These are phyloP conservation scores for Leccinellum rugosiceps DNA, from an alignment of 768 basidiomycete species.

Conservation along the genomic window DNA sequence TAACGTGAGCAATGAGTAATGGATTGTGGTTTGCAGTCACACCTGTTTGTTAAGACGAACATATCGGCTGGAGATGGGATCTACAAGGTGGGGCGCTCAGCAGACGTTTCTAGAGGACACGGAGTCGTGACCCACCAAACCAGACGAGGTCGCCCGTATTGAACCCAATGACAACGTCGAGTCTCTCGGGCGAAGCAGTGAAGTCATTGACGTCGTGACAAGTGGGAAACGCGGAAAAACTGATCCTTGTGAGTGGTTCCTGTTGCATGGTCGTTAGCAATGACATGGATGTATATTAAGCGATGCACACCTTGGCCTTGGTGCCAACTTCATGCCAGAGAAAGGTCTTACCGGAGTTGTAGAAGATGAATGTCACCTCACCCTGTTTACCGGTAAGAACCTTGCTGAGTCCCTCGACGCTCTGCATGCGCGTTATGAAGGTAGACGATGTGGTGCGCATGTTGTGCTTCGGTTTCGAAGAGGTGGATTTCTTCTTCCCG, in stretches of 20 bases:
- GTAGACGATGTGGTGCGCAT: conserved; percentile 89
- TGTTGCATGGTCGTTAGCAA: conserved; percentile 31
- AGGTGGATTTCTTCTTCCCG: conserved; percentile 59
- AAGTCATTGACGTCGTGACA: conserved; percentile 84
- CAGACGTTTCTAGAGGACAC: conserved; percentile 1
- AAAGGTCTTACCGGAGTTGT: conserved; percentile 81
- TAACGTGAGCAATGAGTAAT: conserved; percentile 9
- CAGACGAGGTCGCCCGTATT: conserved; percentile 93
- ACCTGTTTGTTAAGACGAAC: conserved; percentile 88
- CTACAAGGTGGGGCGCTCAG: conserved; percentile 35
- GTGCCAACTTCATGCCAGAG: conserved; percentile 86
- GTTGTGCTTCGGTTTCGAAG: conserved; percentile 82
- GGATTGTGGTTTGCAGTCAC: conserved; percentile 12
- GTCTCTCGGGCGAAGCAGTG: conserved; percentile 72
- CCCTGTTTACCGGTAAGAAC: conserved; percentile 74
- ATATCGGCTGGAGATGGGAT: conserved; percentile 77
- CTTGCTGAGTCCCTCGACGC: conserved; percentile 71
- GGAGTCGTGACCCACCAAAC: conserved; percentile 61
- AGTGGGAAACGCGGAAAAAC: conserved; percentile 84
- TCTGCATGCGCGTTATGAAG: conserved; percentile 86
- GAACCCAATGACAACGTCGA: conserved; percentile 92
- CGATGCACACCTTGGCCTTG: conserved; percentile 66
- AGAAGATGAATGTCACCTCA: conserved; percentile 84
- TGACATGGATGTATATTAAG: neutral
- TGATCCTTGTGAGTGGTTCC: conserved; percentile 85